A percentile compares a stretch with the other conserved stretches of the same genome.
Conservation (phyloP, 2,329 filamentous ascomycete genomes). For the Aspergillus sojae region DNA sequence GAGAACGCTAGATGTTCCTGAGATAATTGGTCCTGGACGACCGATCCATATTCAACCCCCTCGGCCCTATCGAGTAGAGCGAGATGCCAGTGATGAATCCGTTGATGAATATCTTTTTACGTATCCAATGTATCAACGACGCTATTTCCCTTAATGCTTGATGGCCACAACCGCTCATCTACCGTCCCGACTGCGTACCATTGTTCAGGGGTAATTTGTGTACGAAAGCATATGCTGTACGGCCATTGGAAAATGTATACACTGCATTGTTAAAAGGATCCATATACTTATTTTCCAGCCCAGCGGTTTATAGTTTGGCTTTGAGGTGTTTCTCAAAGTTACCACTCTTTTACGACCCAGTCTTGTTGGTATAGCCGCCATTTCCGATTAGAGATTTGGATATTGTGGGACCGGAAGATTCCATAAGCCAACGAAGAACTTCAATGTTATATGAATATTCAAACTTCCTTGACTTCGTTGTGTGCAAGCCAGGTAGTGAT, state of each 20-base stretch:
- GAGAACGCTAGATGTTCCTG: constrained; percentile 21
- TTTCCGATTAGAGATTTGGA: neutral
- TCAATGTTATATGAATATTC: neutral
- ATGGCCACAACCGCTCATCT: neutral
- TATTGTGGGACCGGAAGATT: neutral
- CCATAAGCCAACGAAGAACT: neutral
- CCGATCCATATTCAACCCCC: constrained; percentile 6
- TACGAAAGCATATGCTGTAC: constrained; percentile 6
- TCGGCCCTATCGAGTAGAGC: constrained; percentile 13
- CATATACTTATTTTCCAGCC: neutral
- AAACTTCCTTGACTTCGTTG: neutral
- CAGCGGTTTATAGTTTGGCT: neutral
- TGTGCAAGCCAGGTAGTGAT: neutral
- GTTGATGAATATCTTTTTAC: constrained; percentile 24
- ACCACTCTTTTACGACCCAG: neutral
- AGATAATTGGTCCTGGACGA: constrained; percentile 22
- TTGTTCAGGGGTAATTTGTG: neutral
- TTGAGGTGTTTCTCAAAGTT: neutral
- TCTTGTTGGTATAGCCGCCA: neutral
- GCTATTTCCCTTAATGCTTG: constrained; percentile 20
- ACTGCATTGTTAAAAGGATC: neutral
- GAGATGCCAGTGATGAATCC: constrained; percentile 24
- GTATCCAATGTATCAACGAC: constrained; percentile 21
- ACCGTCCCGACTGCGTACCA: neutral
- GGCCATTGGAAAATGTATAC: neutral